A percentile compares a stretch with the other conserved stretches of the same genome.
Conservation (phyloP, 73 alveolate species). For the Breviolum minutum region DNA sequence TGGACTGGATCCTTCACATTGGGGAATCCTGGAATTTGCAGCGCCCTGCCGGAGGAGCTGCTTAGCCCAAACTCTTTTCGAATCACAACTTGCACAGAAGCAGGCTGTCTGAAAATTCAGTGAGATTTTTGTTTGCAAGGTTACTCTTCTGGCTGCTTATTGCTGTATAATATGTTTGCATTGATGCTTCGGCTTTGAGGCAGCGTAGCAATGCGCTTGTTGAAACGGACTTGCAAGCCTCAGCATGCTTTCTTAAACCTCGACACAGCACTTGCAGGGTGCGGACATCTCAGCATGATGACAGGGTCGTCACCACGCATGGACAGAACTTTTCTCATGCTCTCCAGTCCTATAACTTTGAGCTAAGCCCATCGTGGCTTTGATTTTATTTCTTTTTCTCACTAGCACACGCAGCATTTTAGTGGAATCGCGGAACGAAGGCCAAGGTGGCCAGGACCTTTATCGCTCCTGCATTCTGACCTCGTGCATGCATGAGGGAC, state of each 20-base stretch:
- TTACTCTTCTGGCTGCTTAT: background rate
- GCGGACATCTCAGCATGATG: background rate
- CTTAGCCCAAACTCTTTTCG: background rate
- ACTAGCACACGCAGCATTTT: too few relatives aligned
- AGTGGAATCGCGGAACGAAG: too few relatives aligned
- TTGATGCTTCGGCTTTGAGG: background rate
- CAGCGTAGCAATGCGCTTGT: slow-evolving; percentile 42
- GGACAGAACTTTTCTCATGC: background rate
- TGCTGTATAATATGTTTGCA: background rate
- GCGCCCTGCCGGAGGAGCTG: background rate
- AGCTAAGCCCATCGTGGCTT: too few relatives aligned
- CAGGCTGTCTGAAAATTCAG: background rate
- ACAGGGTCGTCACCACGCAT: too few relatives aligned
- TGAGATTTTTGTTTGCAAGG: background rate
- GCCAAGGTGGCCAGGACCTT: too few relatives aligned
- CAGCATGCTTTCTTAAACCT: slow-evolving; percentile 63
- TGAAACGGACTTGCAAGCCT: slow-evolving; percentile 56
- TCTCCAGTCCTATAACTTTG: too few relatives aligned
- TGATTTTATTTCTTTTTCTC: too few relatives aligned
- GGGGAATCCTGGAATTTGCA: too few relatives aligned
- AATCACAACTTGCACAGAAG: slow-evolving; percentile 8
- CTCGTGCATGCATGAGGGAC: too few relatives aligned
- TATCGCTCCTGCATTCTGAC: too few relatives aligned
- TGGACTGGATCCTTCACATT: background rate
- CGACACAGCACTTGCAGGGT: slow-evolving; percentile 67